Conservation (phyloP, 306 rosid species). For the Rosa rugosa region DNA sequence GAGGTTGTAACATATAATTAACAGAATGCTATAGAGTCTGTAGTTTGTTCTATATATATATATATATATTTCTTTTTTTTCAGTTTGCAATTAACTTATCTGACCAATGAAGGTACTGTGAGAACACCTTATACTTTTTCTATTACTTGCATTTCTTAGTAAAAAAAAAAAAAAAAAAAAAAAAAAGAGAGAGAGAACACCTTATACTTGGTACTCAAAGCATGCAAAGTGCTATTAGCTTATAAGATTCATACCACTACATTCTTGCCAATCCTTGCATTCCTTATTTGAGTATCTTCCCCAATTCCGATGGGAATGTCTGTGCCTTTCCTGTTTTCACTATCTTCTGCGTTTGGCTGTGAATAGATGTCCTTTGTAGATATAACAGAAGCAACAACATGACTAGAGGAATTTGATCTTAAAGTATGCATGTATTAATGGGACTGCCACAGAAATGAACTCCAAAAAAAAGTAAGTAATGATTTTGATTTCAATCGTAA, state of each 20-base stretch:
- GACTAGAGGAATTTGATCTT: background rate
- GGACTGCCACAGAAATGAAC: background rate
- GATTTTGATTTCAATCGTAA: background rate
- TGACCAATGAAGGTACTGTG: background rate
- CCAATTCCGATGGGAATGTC: constrained; percentile 43
- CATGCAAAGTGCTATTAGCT: background rate
- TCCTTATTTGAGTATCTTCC: constrained; percentile 28
- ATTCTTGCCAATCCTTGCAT: constrained; percentile 44
- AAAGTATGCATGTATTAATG: background rate
- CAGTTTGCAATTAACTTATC: background rate
- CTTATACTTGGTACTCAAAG: background rate
- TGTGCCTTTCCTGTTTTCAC: constrained; percentile 4
- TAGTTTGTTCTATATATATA: too few relatives aligned
- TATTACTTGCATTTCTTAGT: too few relatives aligned
- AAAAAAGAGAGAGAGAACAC: background rate
- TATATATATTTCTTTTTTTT: background rate
- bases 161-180: too few relatives aligned
- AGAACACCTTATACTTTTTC: background rate
- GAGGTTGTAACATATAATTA: too few relatives aligned
- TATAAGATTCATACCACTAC: constrained; percentile 27
- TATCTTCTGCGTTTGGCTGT: constrained; percentile 11
- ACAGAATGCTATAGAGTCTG: too few relatives aligned
- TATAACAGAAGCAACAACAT: background rate
- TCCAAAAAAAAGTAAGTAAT: background rate
- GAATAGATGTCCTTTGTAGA: background rate